Evolutionary conservation across 2,329 filamentous ascomycete species (phyloP), one percentile per base, ranked within the genome.

Genomic region (Mollisiaceae sp.): DNA sequence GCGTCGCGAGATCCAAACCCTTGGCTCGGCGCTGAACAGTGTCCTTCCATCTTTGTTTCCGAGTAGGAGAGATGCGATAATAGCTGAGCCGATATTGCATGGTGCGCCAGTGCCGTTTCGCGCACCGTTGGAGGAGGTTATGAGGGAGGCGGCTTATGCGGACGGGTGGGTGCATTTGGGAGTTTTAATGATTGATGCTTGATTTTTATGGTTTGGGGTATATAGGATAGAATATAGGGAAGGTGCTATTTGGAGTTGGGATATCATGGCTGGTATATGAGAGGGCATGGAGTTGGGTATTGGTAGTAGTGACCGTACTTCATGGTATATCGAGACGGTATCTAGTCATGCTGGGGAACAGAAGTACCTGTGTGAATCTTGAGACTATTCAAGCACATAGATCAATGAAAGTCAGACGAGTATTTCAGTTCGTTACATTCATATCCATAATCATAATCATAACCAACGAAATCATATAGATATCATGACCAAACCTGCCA

Each of bases 121-220:
- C 65, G 91, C 93, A 1, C 89, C 89, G 27, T 78, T 99, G 20
- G 91, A 93, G 74, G 94, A 97, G 56, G 77, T 99, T 65, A 91
- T 95, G 79, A 85, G 89, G 64, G 90, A 91, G 74, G 91, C 91
- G 4, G 88, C 92, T 1, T 98, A 97, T 81, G 89, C 93, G 0
- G 95, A 99, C 79, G 95, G 95, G 0, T 99, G 94, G 90, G 78
- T 97, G 32, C 92, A 93, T 77, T 79, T 97, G 50, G 91, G 93
- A 60, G 86, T 97, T 36, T 52, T 66, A 15, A 64, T 66, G 65
- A 59, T 66, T 60, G 70, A 72, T 65, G 68, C 66, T 47, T 67
- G 35, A 67, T 61, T 24, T 50, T 8, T 50, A 22, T 50, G 20
- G 45, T n/a, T 8, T 52, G 4, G 11, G n/a, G 18, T 20, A 57